Evolutionary conservation across 306 rosid species (phyloP), one percentile per base, ranked within the genome.

Genomic region (Crataegus laevigata): DNA sequence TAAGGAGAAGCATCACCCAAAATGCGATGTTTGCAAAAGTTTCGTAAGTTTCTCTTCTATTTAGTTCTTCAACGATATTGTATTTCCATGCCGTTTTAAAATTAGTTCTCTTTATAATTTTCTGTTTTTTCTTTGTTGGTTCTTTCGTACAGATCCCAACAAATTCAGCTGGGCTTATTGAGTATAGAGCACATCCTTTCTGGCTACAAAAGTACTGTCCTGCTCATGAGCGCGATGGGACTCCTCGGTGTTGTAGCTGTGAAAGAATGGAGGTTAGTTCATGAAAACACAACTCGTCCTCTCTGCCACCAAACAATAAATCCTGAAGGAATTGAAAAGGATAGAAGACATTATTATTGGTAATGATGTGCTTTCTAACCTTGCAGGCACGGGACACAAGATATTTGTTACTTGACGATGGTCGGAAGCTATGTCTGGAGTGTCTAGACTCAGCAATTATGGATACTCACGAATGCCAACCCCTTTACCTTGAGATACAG

Each of bases 181-280:
- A 96, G 90, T 96, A 88, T 79, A 92, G 97, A 82, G 97, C 91
- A 69, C 99, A 96, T 85, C 99, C 99, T 76, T 92, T 96, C 87
- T 96, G 98, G 98, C 71, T 22, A 51, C 99, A 92, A 60, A 93
- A 92, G 71, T 96, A 96, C 73, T 96, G 99, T 74, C 99, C 99
- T 65, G 88, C 97, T 32, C 99, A 96, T 64, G 99, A 96, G 77
- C 90, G 85, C 2, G 98, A 96, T 71, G 88, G 94, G 42, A 96
- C 99, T 76, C 97, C 97, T 75, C 90, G 98, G 64, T 96, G 99
- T 78, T 96, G 99, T 89, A 96, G 99, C 84, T 96, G 99, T 80
- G 97, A 96, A 85, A 89, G 97, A 92, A 92, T 96, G 99, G 97
- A 96, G 97, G 99, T 96, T 66, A 75, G 93, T 83, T 76, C 43